Conservation (phyloP, 2,329 filamentous ascomycete genomes). For the Aureobasidium subglaciale region DNA sequence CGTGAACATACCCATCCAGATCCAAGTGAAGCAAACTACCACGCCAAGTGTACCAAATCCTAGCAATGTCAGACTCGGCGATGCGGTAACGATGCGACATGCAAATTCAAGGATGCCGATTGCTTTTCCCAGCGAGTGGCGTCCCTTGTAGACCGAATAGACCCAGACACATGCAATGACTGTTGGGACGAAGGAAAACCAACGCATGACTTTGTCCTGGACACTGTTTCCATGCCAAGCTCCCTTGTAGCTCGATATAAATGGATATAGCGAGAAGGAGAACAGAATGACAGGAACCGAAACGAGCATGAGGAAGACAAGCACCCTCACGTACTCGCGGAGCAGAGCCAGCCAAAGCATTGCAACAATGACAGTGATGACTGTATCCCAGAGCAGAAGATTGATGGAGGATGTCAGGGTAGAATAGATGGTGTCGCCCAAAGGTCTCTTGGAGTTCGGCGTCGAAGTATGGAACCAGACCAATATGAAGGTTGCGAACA, state of each 20-base stretch:
- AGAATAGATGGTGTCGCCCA: slow-evolving; percentile 92
- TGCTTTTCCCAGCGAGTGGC: slow-evolving; percentile 72
- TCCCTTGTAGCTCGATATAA: slow-evolving; percentile 82
- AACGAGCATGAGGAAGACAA: slow-evolving; percentile 73
- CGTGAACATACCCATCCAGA: slow-evolving; percentile 95
- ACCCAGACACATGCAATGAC: slow-evolving; percentile 70
- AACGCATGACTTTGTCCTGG: slow-evolving; percentile 88
- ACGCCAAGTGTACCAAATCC: slow-evolving; percentile 69
- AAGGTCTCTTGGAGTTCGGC: slow-evolving; percentile 58
- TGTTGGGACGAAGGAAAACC: slow-evolving; percentile 71
- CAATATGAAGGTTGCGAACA: slow-evolving; percentile 82
- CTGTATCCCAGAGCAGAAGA: slow-evolving; percentile 81
- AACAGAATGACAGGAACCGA: slow-evolving; percentile 80
- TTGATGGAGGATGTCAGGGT: slow-evolving; percentile 80
- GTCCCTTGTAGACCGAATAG: slow-evolving; percentile 73
- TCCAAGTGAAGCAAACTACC: slow-evolving; percentile 86
- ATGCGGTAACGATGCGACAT: slow-evolving; percentile 76
- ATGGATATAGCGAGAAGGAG: slow-evolving; percentile 84
- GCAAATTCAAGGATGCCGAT: slow-evolving; percentile 89
- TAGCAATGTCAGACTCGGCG: slow-evolving; percentile 74
- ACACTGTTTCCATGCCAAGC: slow-evolving; percentile 63
- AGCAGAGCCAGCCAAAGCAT: slow-evolving; percentile 85
- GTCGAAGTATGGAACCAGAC: slow-evolving; percentile 82
- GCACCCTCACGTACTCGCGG: slow-evolving; percentile 76
- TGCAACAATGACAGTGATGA: slow-evolving; percentile 83